Evolutionary conservation across 2,329 filamentous ascomycete genomes (phyloP).

Genomic region (Fusarium xylarioides): DNA sequence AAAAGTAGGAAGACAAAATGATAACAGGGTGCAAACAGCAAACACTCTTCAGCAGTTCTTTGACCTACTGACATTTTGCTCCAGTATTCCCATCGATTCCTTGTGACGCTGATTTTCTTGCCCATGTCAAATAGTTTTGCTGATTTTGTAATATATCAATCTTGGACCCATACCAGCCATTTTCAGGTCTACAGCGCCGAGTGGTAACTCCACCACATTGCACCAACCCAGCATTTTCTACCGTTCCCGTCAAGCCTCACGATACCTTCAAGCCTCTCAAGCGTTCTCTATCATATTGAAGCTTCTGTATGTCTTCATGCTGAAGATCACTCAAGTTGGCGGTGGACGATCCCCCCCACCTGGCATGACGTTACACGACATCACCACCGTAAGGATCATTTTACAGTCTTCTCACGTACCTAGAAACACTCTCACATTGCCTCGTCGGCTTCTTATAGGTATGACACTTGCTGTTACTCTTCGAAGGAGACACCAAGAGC

Average conservation of each 20-base stretch:
- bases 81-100: not conserved
- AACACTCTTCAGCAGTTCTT: conserved; percentile 7
- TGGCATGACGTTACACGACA: not conserved
- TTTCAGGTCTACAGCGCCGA: not conserved
- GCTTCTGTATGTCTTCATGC: not conserved
- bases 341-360: not conserved
- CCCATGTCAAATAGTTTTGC: not conserved
- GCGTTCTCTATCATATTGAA: not conserved
- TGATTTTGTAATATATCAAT: not conserved
- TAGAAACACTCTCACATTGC: not conserved
- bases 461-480: not conserved
- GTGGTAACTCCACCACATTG: not conserved
- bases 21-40: not conserved
- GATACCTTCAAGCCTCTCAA: not conserved
- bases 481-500: not conserved
- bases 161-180: not conserved
- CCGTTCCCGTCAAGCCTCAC: not conserved
- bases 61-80: not conserved
- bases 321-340: not conserved
- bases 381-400: not conserved
- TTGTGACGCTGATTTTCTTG: not conserved
- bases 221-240: not conserved
- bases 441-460: no score
- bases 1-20: not conserved
- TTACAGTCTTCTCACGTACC: not conserved